Base-by-base conservation (phyloP, 31 red algal genomes). In the Asparagopsis taxiformis region DNA sequence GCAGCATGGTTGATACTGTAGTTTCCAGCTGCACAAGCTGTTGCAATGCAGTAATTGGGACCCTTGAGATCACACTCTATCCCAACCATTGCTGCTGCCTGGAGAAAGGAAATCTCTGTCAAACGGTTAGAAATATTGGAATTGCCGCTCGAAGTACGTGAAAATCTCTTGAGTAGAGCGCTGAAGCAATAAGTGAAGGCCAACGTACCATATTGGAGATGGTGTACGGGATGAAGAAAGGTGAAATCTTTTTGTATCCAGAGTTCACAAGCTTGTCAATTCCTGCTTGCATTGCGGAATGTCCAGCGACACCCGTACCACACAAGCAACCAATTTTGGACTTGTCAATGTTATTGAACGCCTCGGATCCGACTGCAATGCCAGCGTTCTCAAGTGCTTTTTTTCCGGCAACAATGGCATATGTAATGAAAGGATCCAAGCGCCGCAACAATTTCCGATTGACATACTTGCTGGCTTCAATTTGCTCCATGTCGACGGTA, bases 201-300 rank as follows among this genome's bases (percentile, higher is more conserved):
- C n/a, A n/a, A n/a, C n/a, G n/a, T n/a, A 65, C 96, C 86, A 99
- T 94, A 58, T 99, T 99, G 54, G 91, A 88, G 62, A 99, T 99
- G 17, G 81, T 61, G 59, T 91, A 92, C 37, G 96, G 96, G 59
- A 99, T 91, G 75, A 94, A 94, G 59, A 99, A 99, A 4, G 96
- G 96, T 24, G 96, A 94, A 55, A 99, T 89, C 29, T 82, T 66
- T 3, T 43, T 75, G 24, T 72, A 36, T 15, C 84, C 86, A 0
- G 31, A 51, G 16, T 19, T 84, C 32, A 83, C 31, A 26, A 94
- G 80, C 77, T 83, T 94, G 57, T 87, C 65, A 20, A 82, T 65
- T n/a, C 87, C 91, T 35, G 87, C 65, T 2, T 62, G 68, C 48
- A 75, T 88, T 17, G 79, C 68, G 20, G 77, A 37, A 53, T 94